Percentiles rank a stretch among this genome's conserved stretches.
Evolutionary conservation across 2,329 filamentous ascomycete species (phyloP).

Genomic region (Ceratocystis colombiana): DNA sequence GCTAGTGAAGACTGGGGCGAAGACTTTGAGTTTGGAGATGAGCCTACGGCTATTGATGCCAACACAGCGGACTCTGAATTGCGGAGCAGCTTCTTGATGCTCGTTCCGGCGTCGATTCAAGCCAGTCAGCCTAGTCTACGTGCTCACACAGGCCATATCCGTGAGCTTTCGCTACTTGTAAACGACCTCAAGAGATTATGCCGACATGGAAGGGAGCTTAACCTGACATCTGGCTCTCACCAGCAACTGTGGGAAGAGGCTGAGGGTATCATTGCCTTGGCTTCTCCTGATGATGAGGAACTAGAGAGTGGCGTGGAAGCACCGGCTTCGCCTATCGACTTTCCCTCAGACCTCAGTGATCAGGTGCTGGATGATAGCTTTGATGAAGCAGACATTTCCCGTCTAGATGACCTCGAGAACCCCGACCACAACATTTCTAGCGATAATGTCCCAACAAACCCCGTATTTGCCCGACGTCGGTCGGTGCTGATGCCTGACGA

Average conservation of each 20-base stretch:
- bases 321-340: conserved; percentile 36
- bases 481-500: conserved; percentile 58
- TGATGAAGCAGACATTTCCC: conserved; percentile 14
- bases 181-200: conserved; percentile 73
- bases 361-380: conserved; percentile 32
- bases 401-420: conserved; percentile 15
- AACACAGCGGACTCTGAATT: conserved; percentile 31
- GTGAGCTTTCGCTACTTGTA: conserved; percentile 69
- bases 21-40: conserved; percentile 64
- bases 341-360: conserved; percentile 36
- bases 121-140: conserved; percentile 73
- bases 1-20: conserved; percentile 84
- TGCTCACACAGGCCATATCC: conserved; percentile 72
- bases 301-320: conserved; percentile 35
- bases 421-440: conserved; percentile 10
- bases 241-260: conserved; percentile 65
- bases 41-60: conserved; percentile 34
- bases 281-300: conserved; percentile 56
- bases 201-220: conserved; percentile 56
- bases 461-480: conserved; percentile 36
- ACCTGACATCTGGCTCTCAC: conserved; percentile 51
- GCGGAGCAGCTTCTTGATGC: conserved; percentile 41
- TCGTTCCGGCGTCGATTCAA: conserved; percentile 70
- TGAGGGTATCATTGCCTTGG: conserved; percentile 78
- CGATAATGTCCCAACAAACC: not conserved